Conservation (phyloP, 192 early-diverging fungal genomes). For the Chytriomyces confervae region DNA sequence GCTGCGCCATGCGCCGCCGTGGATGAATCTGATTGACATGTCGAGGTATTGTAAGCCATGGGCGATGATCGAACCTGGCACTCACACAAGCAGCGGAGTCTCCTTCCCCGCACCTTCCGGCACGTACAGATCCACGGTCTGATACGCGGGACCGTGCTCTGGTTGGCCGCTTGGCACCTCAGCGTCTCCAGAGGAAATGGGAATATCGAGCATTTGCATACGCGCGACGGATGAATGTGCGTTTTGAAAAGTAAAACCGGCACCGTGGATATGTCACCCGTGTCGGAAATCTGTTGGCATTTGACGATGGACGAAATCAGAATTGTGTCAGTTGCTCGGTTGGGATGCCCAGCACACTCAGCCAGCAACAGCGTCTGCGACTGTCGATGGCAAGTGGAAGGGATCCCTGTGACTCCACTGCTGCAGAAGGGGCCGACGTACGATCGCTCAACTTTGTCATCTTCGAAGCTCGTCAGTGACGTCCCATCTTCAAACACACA, state of each 20-base stretch:
- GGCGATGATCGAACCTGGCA: neutral
- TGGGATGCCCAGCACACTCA: neutral
- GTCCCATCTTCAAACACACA: neutral
- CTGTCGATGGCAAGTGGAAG: neutral
- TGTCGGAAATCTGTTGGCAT: no score
- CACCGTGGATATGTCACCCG: no score
- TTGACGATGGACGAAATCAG: neutral
- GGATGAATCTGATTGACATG: conserved; percentile 55
- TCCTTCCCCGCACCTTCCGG: neutral
- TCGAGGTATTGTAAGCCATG: no score
- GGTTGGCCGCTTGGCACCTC: neutral
- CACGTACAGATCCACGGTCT: conserved; percentile 26
- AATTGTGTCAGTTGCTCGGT: neutral
- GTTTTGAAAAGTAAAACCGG: no score
- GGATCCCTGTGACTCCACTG: neutral
- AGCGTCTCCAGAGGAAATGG: no score
- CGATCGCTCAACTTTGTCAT: neutral
- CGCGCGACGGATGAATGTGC: no score
- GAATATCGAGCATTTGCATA: neutral
- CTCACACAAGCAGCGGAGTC: conserved; percentile 8
- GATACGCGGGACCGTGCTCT: conserved; percentile 14
- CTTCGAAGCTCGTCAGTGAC: neutral
- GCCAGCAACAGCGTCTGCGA: neutral
- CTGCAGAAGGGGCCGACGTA: conserved; percentile 15
- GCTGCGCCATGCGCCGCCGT: conserved; percentile 87